Conservation (phyloP, 2,329 filamentous ascomycete species). For the Fonsecaea multimorphosa region DNA sequence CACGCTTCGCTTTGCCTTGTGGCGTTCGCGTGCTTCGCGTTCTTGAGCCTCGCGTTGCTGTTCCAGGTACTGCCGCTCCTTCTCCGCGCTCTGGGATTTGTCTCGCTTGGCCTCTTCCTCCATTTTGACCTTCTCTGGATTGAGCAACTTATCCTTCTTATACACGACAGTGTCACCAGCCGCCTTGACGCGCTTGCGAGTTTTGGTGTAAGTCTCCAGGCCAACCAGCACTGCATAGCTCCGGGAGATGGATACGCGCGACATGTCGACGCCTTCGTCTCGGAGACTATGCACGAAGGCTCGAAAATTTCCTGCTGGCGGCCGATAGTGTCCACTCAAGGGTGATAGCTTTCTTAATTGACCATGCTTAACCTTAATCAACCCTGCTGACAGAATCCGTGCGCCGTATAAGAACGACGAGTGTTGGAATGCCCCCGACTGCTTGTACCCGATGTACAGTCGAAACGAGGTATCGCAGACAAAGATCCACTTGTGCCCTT, state of each 20-base stretch:
- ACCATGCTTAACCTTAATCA: constrained; percentile 84
- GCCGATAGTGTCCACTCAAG: constrained; percentile 47
- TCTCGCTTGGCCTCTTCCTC: constrained; percentile 58
- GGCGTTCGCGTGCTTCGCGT: constrained; percentile 16
- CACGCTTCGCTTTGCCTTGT: constrained; percentile 18
- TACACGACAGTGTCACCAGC: constrained; percentile 58
- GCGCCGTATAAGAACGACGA: constrained; percentile 85
- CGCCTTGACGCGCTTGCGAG: constrained; percentile 68
- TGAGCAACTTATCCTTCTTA: constrained; percentile 64
- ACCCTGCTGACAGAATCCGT: constrained; percentile 79
- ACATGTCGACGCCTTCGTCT: constrained; percentile 78
- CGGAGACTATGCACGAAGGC: constrained; percentile 77
- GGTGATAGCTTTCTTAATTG: constrained; percentile 75
- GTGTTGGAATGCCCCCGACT: constrained; percentile 86
- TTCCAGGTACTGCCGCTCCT: constrained; percentile 60
- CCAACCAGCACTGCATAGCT: constrained; percentile 83
- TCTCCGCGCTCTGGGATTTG: constrained; percentile 66
- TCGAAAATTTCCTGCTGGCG: constrained; percentile 78
- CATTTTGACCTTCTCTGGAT: constrained; percentile 63
- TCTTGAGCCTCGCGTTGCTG: constrained; percentile 30
- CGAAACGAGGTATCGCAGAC: constrained; percentile 76
- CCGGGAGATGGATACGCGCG: constrained; percentile 76
- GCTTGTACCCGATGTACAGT: constrained; percentile 88
- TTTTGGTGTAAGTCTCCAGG: constrained; percentile 77
- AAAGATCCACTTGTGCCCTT: constrained; percentile 93